These are phyloP conservation scores for Fusarium sp. DNA, from an alignment of 2,329 filamentous ascomycete species.

Conservation along the genomic window DNA sequence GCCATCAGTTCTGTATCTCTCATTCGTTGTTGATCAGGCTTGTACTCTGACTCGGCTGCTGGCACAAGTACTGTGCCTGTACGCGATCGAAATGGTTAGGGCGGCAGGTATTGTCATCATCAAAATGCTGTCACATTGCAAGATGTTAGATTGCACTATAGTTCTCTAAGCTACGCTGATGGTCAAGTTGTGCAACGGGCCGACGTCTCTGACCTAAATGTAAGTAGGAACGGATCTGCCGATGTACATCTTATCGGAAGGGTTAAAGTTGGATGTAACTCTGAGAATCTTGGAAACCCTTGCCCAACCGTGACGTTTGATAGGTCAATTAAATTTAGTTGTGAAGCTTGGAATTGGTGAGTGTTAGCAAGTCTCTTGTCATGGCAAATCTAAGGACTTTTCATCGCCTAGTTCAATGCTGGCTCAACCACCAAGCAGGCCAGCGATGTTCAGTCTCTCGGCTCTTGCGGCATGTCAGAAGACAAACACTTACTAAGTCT, in stretches of 20 bases:
- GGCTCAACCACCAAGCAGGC: not conserved
- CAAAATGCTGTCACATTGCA: constrained; percentile 25
- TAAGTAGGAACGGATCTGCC: not conserved
- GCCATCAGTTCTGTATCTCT: not conserved
- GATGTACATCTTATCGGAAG: constrained; percentile 24
- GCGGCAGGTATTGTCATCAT: constrained; percentile 25
- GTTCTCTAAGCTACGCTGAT: constrained; percentile 31
- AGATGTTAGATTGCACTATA: constrained; percentile 27
- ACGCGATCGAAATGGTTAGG: constrained; percentile 21
- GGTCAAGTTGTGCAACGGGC: constrained; percentile 29
- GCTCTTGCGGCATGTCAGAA: constrained; percentile 1
- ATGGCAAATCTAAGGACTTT: not conserved
- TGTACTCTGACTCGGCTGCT: constrained; percentile 35
- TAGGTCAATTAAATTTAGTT: no score
- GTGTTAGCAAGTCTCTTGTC: not conserved
- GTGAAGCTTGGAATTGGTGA: no score
- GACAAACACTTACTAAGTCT: not conserved
- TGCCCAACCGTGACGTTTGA: no score
- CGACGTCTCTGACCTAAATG: constrained; percentile 10
- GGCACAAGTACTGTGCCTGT: constrained; percentile 20
- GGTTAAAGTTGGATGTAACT: constrained; percentile 6
- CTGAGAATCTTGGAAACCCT: no score
- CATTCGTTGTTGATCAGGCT: constrained; percentile 25
- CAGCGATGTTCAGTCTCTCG: no score
- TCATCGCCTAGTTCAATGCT: not conserved